Conservation (phyloP, 305 asterid species). For the Ilex paraguariensis region DNA sequence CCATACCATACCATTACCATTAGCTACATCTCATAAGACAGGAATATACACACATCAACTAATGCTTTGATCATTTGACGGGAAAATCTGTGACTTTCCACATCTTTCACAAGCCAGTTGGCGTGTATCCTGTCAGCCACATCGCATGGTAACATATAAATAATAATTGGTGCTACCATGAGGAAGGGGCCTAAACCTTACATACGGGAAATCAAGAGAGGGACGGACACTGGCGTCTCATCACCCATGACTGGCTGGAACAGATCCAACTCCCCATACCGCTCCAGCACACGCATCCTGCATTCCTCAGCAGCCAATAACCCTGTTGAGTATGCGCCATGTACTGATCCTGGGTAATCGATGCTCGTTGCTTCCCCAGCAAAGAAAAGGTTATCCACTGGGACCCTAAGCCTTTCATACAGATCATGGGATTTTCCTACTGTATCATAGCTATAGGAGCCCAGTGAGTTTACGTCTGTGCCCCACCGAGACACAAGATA, state of each 20-base stretch:
- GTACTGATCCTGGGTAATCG: constrained; percentile 90
- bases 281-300: constrained; percentile 93
- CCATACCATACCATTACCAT: too few species aligned
- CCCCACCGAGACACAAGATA: constrained; percentile 96
- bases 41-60: too few species aligned
- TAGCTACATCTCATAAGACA: too few species aligned
- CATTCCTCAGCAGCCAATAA: constrained; percentile 95
- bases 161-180: too few species aligned
- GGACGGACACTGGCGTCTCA: constrained; percentile 56
- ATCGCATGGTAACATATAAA: too few species aligned
- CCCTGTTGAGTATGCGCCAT: constrained; percentile 93
- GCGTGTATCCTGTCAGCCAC: too few species aligned
- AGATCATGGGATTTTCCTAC: constrained; percentile 86
- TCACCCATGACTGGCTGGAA: constrained; percentile 83
- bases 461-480: constrained; percentile 62
- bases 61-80: too few species aligned
- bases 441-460: constrained; percentile 84
- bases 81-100: too few species aligned
- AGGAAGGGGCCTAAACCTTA: constrained; percentile 12
- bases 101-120: too few species aligned
- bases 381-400: constrained; percentile 87
- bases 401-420: constrained; percentile 77
- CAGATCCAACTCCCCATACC: constrained; percentile 79
- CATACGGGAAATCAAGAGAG: constrained; percentile 78
- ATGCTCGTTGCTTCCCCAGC: constrained; percentile 94